Percentiles rank a stretch among this genome's conserved stretches.
Conservation (phyloP, 116 monocot species). For the Trichopus zeylanicus region DNA sequence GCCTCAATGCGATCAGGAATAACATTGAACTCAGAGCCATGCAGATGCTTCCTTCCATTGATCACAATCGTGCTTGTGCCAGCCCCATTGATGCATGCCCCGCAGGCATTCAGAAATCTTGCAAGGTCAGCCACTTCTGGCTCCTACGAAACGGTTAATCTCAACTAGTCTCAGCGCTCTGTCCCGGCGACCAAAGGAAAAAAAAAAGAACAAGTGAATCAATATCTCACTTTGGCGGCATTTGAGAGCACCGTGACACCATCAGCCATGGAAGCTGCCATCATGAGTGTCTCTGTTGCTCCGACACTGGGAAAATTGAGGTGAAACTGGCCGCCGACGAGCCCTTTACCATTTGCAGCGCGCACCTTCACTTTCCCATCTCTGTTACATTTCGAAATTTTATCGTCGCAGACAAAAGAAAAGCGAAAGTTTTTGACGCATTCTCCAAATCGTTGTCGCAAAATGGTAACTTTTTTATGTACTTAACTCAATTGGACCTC, state of each 20-base stretch:
- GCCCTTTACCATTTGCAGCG: slow-evolving; percentile 36
- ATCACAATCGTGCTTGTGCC: slow-evolving; percentile 34
- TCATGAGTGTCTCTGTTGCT: slow-evolving; percentile 45
- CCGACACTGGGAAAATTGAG: slow-evolving; percentile 43
- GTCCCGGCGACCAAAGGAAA: background rate
- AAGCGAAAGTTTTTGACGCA: background rate
- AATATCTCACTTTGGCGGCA: slow-evolving; percentile 24
- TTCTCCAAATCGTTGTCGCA: too few species aligned
- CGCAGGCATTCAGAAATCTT: slow-evolving; percentile 33
- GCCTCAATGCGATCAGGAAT: slow-evolving; percentile 44
- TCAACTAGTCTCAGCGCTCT: background rate
- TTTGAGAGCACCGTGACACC: slow-evolving; percentile 37
- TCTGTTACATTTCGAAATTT: slow-evolving; percentile 10
- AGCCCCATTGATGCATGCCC: slow-evolving; percentile 32
- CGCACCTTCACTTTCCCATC: slow-evolving; percentile 25
- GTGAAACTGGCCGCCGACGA: slow-evolving; percentile 27
- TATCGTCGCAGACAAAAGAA: too few species aligned
- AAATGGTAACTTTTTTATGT: background rate
- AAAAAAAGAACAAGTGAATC: background rate
- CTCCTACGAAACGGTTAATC: slow-evolving; percentile 16
- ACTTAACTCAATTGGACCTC: slow-evolving; percentile 28
- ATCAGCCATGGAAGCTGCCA: slow-evolving; percentile 40
- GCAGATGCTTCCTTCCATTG: slow-evolving; percentile 19
- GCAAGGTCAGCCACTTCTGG: slow-evolving; percentile 46
- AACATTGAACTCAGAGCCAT: slow-evolving; percentile 30